Base-by-base conservation (phyloP, 2,329 filamentous ascomycete species). In the Fonsecaea nubica region DNA sequence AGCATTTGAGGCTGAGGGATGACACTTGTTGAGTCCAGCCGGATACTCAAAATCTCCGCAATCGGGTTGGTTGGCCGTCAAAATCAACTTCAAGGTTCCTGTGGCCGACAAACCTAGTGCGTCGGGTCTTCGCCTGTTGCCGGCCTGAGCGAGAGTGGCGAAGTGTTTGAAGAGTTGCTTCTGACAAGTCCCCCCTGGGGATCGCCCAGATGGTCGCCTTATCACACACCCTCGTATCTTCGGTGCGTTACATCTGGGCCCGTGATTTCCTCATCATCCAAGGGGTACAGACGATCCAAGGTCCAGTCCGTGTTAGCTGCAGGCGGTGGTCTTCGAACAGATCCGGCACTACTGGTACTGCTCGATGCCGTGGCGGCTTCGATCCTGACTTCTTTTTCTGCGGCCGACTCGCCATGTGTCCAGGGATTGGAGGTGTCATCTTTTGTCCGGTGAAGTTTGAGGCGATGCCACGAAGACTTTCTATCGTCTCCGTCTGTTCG, bases 201-300 rank as follows among this genome's bases (percentile, higher is more conserved):
- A 42, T 42, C 55, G 35, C 55, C 33, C 9, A 42, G 32, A 21
- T 4, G n/a, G 30, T 38, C 21, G 54, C 12, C 35, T 15, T 15
- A 30, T 61, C 58, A 61, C 4, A 61, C 58, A 12, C 59, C 64
- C 48, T 66, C 67, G 59, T 69, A 69, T 35, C 65, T 55, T 50
- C 62, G 64, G 38, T 64, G 65, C 15, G 63, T 66, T 4, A 58
- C 52, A 62, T 69, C 63, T 18, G 52, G 25, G 32, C 36, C 52
- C 15, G 42, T 60, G 32, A 65, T 35, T 21, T 71, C 70, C 36
- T 69, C 67, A 65, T 72, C 71, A 42, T 71, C 71, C 66, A 73
- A 64, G 35, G 63, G 67, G 55, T 73, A 73, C 21, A 73, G 58
- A 1, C 70, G 68, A 63, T 73, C 71, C 38, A 73, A 42, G 12